Percentiles rank a stretch among this genome's conserved stretches.
These are phyloP conservation scores for Gossypium anomalum DNA, from an alignment of 345 rosid species.

Conservation along the genomic window DNA sequence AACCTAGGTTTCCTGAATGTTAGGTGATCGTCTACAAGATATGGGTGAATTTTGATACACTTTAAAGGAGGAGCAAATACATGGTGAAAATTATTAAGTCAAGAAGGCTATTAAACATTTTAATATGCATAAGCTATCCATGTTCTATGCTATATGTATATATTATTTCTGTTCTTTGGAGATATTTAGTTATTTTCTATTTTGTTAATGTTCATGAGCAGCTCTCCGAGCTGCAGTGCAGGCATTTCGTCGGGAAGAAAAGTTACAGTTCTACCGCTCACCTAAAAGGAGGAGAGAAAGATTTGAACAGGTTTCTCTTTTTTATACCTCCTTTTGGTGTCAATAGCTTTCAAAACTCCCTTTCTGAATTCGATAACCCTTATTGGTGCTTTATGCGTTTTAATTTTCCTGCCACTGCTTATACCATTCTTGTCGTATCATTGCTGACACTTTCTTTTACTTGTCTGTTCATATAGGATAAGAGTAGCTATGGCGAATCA, in stretches of 20 bases:
- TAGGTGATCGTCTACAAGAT: neutral
- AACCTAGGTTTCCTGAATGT: neutral
- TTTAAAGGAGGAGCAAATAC: neutral
- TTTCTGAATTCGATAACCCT: neutral
- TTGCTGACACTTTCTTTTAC: neutral
- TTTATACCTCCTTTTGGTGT: conserved; percentile 4
- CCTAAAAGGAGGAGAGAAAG: conserved; percentile 81
- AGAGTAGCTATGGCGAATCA: conserved; percentile 50
- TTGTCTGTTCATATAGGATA: conserved; percentile 48
- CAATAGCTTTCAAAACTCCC: neutral
- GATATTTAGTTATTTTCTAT: neutral
- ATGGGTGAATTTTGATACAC: neutral
- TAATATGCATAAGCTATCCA: neutral
- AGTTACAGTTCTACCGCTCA: conserved; percentile 47
- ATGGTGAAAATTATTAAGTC: neutral
- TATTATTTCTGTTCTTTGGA: neutral
- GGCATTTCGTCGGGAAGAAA: conserved; percentile 78
- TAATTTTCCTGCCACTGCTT: neutral
- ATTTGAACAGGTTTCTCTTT: conserved; percentile 62
- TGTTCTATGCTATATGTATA: neutral
- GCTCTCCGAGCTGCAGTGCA: conserved; percentile 81
- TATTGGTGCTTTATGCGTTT: neutral
- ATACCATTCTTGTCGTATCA: neutral
- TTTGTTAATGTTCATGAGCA: conserved; percentile 25
- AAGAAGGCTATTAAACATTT: neutral